These are phyloP conservation scores for Amylostereum areolatum DNA, from an alignment of 1,284 basidiomycete species.

Conservation along the genomic window DNA sequence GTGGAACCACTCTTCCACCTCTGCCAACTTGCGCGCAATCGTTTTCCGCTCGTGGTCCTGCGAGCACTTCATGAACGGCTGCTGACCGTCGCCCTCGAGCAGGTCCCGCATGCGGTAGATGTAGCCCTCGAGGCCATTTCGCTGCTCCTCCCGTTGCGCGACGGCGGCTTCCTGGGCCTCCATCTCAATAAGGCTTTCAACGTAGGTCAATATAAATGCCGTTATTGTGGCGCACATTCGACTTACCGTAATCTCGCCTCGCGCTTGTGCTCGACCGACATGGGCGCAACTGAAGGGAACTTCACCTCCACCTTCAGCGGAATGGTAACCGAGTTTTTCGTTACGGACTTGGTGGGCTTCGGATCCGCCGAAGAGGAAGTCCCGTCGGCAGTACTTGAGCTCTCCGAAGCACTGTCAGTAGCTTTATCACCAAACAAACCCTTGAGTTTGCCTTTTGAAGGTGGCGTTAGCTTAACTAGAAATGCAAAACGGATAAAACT, in stretches of 20 bases:
- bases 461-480: slow-evolving; percentile 8
- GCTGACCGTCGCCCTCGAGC: slow-evolving; percentile 58
- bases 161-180: slow-evolving; percentile 77
- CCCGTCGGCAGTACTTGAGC: slow-evolving; percentile 12
- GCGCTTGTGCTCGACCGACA: slow-evolving; percentile 72
- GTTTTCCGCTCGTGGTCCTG: slow-evolving; percentile 63
- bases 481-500: slow-evolving; percentile 12
- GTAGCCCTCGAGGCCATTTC: slow-evolving; percentile 89
- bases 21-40: slow-evolving; percentile 61
- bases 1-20: slow-evolving; percentile 78
- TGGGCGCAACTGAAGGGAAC: slow-evolving; percentile 61
- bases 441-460: slow-evolving; percentile 67
- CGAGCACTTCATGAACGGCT: slow-evolving; percentile 78
- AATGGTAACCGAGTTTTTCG: slow-evolving; percentile 48
- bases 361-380: slow-evolving; percentile 16
- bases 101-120: slow-evolving; percentile 88
- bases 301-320: slow-evolving; percentile 56
- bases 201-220: no score
- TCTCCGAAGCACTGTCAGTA: slow-evolving; percentile 25
- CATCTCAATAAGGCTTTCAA: slow-evolving; percentile 66
- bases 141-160: slow-evolving; percentile 80
- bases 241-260: slow-evolving; percentile 62
- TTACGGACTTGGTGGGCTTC: slow-evolving; percentile 19
- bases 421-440: slow-evolving; percentile 71
- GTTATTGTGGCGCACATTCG: neutral